A percentile compares a stretch with the other conserved stretches of the same genome.
Evolutionary conservation across 2,329 filamentous ascomycete genomes (phyloP).

Genomic region (Phialophora expanda): DNA sequence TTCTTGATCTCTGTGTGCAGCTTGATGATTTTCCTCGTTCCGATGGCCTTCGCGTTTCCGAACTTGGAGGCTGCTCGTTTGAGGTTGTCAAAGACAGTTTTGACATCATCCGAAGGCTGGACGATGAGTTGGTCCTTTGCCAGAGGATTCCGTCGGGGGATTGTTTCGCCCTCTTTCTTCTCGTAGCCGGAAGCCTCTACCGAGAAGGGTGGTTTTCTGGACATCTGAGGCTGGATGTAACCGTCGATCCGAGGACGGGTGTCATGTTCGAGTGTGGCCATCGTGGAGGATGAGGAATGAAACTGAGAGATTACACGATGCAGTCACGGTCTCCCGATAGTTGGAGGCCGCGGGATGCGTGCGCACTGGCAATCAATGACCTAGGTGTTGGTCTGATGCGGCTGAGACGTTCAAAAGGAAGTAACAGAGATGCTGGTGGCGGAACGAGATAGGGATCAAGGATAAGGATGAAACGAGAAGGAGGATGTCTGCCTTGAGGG

Average conservation of each 20-base stretch:
- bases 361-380: not conserved
- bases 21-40: slow-evolving; percentile 73
- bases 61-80: slow-evolving; percentile 68
- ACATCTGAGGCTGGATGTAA: slow-evolving; percentile 54
- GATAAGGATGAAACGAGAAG: not conserved
- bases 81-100: slow-evolving; percentile 80
- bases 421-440: not conserved
- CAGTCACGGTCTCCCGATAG: not conserved
- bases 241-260: slow-evolving; percentile 34
- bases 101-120: slow-evolving; percentile 70
- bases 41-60: slow-evolving; percentile 69
- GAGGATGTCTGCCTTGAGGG: slow-evolving; percentile 10
- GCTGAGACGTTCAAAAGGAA: not conserved
- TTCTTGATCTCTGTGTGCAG: slow-evolving; percentile 85
- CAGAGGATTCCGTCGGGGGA: slow-evolving; percentile 74
- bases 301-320: not conserved
- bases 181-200: slow-evolving; percentile 72
- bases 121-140: slow-evolving; percentile 72
- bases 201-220: slow-evolving; percentile 75
- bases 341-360: not conserved
- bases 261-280: slow-evolving; percentile 34
- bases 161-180: slow-evolving; percentile 78
- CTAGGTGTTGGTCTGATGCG: not conserved
- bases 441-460: not conserved
- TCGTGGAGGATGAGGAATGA: slow-evolving; percentile 8